Percentiles rank a stretch among this genome's conserved stretches.
Conservation (phyloP, 2,329 filamentous ascomycete species). For the Verticillium dahliae region DNA sequence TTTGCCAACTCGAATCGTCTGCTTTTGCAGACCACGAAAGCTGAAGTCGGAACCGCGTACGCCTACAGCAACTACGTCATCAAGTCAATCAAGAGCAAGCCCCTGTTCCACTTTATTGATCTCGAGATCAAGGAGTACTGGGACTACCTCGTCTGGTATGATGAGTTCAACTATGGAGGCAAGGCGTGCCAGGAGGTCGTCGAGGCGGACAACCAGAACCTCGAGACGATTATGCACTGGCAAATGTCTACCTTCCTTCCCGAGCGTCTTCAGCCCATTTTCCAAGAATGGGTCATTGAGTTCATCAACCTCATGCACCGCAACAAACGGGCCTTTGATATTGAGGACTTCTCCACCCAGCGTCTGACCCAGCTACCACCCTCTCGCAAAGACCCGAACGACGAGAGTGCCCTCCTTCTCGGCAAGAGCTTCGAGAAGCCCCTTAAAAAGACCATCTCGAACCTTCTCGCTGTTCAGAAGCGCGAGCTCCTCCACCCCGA, state of each 20-base stretch:
- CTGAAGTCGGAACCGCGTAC: slow-evolving; percentile 92
- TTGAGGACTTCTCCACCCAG: slow-evolving; percentile 43
- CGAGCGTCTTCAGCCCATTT: slow-evolving; percentile 68
- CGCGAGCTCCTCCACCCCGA: slow-evolving; percentile 86
- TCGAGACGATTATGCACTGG: slow-evolving; percentile 97
- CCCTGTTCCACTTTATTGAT: slow-evolving; percentile 94
- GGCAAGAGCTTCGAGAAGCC: slow-evolving; percentile 83
- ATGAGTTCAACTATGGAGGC: slow-evolving; percentile 97
- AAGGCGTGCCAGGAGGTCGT: slow-evolving; percentile 81
- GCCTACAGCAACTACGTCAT: slow-evolving; percentile 97
- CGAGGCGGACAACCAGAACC: slow-evolving; percentile 63
- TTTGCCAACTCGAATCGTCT: slow-evolving; percentile 87
- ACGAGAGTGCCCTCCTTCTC: slow-evolving; percentile 59
- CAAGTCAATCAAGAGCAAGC: slow-evolving; percentile 93
- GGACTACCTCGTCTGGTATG: slow-evolving; percentile 99
- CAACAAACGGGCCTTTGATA: slow-evolving; percentile 62
- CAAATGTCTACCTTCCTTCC: slow-evolving; percentile 90
- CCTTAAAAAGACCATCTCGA: slow-evolving; percentile 78
- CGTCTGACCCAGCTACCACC: slow-evolving; percentile 54
- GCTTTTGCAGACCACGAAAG: slow-evolving; percentile 90
- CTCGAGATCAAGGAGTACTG: slow-evolving; percentile 98
- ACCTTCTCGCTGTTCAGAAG: slow-evolving; percentile 78
- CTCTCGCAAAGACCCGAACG: slow-evolving; percentile 49
- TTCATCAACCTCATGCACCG: slow-evolving; percentile 93
- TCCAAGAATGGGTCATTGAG: slow-evolving; percentile 88